Percentiles rank a stretch among this genome's conserved stretches.
Conservation (phyloP, 2,329 filamentous ascomycete genomes). For the Aspergillus sp. region DNA sequence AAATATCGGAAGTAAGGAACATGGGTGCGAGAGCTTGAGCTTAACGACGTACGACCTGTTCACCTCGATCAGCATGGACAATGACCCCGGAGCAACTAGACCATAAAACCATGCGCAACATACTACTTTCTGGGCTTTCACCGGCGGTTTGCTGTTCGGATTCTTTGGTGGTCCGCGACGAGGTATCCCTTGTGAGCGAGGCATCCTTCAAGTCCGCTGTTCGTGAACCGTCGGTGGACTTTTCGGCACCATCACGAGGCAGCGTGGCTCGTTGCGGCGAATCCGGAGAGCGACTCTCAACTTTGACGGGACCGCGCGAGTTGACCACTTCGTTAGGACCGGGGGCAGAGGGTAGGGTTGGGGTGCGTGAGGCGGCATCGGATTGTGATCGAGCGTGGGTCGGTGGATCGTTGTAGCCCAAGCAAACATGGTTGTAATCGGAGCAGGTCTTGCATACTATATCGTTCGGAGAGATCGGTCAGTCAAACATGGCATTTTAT, state of each 20-base stretch:
- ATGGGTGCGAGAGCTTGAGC: conserved; percentile 38
- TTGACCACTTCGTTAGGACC: conserved; percentile 18
- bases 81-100: too few species aligned
- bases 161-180: conserved; percentile 22
- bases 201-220: conserved; percentile 18
- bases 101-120: conserved; percentile 12
- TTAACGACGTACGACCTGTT: conserved; percentile 38
- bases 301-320: conserved; percentile 16
- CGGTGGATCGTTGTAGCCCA: conserved; percentile 61
- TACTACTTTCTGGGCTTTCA: conserved; percentile 40
- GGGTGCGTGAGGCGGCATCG: conserved; percentile 25
- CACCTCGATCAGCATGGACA: conserved; percentile 7
- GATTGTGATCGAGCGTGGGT: conserved; percentile 34
- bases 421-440: conserved; percentile 68
- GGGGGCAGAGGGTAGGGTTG: conserved; percentile 18
- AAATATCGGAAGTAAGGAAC: conserved; percentile 92
- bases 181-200: conserved; percentile 15
- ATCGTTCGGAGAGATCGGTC: conserved; percentile 3
- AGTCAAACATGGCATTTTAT: neutral
- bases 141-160: conserved; percentile 23
- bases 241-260: conserved; percentile 11
- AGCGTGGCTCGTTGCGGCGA: conserved; percentile 12
- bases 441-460: conserved; percentile 67
- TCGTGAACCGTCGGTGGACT: conserved; percentile 16
- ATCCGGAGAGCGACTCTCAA: conserved; percentile 30